These are phyloP conservation scores for Samsoniella hepiali DNA, from an alignment of 2,329 filamentous ascomycete genomes.

Conservation along the genomic window DNA sequence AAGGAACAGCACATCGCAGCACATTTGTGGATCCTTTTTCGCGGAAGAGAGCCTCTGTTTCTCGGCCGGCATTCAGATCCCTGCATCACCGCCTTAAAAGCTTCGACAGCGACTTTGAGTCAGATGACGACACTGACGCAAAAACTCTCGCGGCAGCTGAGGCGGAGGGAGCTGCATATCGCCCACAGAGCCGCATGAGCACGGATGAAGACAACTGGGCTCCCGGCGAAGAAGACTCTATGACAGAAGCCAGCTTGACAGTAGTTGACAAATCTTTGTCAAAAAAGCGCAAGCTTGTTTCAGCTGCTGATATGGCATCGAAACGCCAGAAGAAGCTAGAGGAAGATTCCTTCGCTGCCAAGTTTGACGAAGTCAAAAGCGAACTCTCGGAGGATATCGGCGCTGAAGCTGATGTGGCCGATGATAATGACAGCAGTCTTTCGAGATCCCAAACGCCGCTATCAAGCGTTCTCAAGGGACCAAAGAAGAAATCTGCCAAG, in stretches of 20 bases:
- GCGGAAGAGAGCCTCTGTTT: slow-evolving; percentile 56
- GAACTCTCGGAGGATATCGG: slow-evolving; percentile 50
- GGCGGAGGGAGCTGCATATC: slow-evolving; percentile 82
- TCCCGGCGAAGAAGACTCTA: slow-evolving; percentile 58
- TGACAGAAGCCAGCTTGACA: slow-evolving; percentile 70
- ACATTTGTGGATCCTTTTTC: slow-evolving; percentile 67
- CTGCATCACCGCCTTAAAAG: slow-evolving; percentile 70
- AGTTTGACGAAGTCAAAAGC: slow-evolving; percentile 49
- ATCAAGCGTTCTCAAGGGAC: slow-evolving; percentile 27
- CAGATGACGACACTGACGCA: slow-evolving; percentile 73
- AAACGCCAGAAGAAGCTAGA: slow-evolving; percentile 80
- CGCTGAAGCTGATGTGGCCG: slow-evolving; percentile 44
- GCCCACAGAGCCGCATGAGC: slow-evolving; percentile 71
- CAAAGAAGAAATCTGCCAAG: slow-evolving; percentile 54
- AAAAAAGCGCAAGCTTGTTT: slow-evolving; percentile 72
- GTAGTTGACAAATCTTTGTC: slow-evolving; percentile 53
- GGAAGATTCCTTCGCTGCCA: slow-evolving; percentile 71
- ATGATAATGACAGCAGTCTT: slow-evolving; percentile 45
- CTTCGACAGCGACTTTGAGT: slow-evolving; percentile 71
- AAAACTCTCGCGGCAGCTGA: slow-evolving; percentile 60
- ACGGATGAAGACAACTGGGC: slow-evolving; percentile 57
- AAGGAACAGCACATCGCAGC: slow-evolving; percentile 51
- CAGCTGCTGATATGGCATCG: slow-evolving; percentile 62
- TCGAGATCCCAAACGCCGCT: slow-evolving; percentile 48
- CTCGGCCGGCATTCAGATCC: slow-evolving; percentile 65